phyloP scores from a whole-genome alignment of 78 protist species.

The Dictyostelium brefeldianum region DNA sequence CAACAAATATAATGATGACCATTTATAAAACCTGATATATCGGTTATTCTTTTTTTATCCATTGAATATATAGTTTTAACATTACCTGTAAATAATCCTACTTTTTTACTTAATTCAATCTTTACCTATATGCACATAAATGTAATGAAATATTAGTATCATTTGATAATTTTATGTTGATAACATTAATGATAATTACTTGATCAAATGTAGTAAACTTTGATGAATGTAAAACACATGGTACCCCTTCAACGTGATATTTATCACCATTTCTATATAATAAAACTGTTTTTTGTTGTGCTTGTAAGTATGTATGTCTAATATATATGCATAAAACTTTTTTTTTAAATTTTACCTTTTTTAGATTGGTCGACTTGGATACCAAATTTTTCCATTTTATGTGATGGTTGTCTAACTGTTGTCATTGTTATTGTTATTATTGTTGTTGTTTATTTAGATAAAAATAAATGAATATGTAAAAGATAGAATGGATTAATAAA shows the following conservation, averaged over 20 bases:
- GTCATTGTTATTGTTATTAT: constrained; percentile 1
- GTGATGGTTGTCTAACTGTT: neutral
- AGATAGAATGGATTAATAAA: neutral
- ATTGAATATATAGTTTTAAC: constrained; percentile 38
- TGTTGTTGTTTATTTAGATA: neutral
- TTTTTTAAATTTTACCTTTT: too few species aligned
- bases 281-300: neutral
- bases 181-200: neutral
- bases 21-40: constrained; percentile 11
- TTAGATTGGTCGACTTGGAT: constrained; percentile 67
- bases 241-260: constrained; percentile 53
- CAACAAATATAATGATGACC: constrained; percentile 68
- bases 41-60: constrained; percentile 46
- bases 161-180: neutral
- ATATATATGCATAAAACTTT: too few species aligned
- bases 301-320: too few species aligned
- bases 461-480: too few species aligned
- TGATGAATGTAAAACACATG: constrained; percentile 35
- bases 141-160: too few species aligned
- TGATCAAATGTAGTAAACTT: constrained; percentile 75
- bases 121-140: too few species aligned
- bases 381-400: constrained; percentile 65
- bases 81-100: constrained; percentile 63
- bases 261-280: constrained; percentile 64
- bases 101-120: constrained; percentile 37